Evolutionary conservation across 306 rosid species (phyloP), one percentile per base, ranked within the genome.

Genomic region (Prunus fruticosa): DNA sequence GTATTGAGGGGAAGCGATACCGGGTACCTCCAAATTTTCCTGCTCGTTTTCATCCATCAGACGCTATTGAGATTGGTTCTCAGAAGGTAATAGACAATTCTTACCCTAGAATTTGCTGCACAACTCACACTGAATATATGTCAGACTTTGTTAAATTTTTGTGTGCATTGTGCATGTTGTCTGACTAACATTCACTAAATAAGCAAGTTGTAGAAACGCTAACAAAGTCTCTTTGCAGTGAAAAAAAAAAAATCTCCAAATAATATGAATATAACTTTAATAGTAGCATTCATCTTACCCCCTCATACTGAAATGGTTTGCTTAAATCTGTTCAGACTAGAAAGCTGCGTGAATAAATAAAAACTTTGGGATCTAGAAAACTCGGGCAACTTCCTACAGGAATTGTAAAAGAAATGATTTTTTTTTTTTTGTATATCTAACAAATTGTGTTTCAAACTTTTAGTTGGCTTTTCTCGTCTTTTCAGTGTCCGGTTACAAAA

Each of bases 41-140:
- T 25, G 51, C 85, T 65, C 97, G 91, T 20, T 57, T 95, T 19
- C 97, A 65, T 71, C 97, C 90, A 5, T 90, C 91, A 1, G 89
- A 92, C 58, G 52, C 65, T 47, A 81, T 92, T 34, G 91, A 92
- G 78, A 89, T 95, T 83, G 99, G 99, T 83, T 86, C 97, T 54
- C 79, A 87, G 80, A 82, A 87, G 97, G 98, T 94, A 78, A 46
- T 27, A n/a, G 0, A 46, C 30, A 20, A 69, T 73, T 25, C 45
- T 69, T 53, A n/a, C 63, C 6, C 10, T 50, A 11, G 49, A 27
- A 10, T 25, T 69, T 68, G 16, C 45, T 53, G 64, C 63, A 46
- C 43, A 6, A 45, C 8, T 47, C 19, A 4, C n/a, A 41, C 11
- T 63, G 27, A 38, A 71, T 45, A 60, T n/a, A 4, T 51, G 8